A percentile compares a stretch with the other conserved stretches of the same genome.
phyloP scores from a whole-genome alignment of 2,329 filamentous ascomycete genomes.

The Hypoxylon sp. region DNA sequence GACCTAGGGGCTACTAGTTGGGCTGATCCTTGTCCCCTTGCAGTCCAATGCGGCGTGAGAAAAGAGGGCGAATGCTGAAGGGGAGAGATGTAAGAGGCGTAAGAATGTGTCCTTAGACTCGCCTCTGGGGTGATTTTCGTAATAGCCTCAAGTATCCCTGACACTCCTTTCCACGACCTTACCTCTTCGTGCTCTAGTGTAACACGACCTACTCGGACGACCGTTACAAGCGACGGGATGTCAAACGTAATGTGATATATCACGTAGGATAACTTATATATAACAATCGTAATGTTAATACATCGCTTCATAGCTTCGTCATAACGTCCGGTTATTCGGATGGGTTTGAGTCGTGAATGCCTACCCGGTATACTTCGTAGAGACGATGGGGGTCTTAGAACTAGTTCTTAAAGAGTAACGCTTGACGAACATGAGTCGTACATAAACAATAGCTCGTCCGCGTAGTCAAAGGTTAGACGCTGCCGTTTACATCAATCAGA shows the following conservation, averaged over 20 bases:
- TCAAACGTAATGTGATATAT: conserved; percentile 22
- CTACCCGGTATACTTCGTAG: background rate
- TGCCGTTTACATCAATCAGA: conserved; percentile 18
- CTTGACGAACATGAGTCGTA: conserved; percentile 3
- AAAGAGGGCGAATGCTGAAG: conserved; percentile 28
- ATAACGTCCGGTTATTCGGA: conserved; percentile 15
- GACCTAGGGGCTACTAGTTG: conserved; percentile 19
- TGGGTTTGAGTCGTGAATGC: conserved; percentile 7
- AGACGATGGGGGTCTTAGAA: conserved; percentile 7
- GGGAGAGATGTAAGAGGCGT: conserved; percentile 37
- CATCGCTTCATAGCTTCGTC: conserved; percentile 16
- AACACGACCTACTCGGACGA: conserved; percentile 21
- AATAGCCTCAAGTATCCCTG: conserved; percentile 31
- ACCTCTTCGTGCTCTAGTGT: conserved; percentile 28
- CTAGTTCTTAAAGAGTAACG: conserved; percentile 13
- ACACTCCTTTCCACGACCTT: conserved; percentile 22
- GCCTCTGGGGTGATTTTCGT: conserved; percentile 17
- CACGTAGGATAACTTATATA: conserved; percentile 10
- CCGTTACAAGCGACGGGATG: conserved; percentile 3
- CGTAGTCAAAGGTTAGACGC: conserved; percentile 4
- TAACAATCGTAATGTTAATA: conserved; percentile 9
- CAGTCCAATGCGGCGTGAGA: conserved; percentile 35
- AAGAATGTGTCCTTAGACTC: conserved; percentile 5
- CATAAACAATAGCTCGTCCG: conserved; percentile 1
- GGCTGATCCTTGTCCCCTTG: conserved; percentile 18